Evolutionary conservation across 345 rosid genomes (phyloP).

Genomic region (Fremontodendron californicum): DNA sequence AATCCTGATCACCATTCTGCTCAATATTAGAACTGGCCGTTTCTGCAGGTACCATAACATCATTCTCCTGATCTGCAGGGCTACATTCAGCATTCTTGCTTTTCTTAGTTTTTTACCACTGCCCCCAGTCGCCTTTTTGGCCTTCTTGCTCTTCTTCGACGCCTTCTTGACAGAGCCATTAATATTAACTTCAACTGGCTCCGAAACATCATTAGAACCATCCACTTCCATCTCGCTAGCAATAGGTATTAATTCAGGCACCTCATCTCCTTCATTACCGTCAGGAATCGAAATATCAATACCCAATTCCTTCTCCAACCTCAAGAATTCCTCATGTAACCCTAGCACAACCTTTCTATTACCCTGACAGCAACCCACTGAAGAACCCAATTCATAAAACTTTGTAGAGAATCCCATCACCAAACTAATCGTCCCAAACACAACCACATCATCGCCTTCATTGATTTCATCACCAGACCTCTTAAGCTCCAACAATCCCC

Average conservation of each 20-base stretch:
- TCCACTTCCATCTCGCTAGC: conserved; percentile 23
- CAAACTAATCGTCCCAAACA: too few species aligned
- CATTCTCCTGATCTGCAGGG: conserved; percentile 21
- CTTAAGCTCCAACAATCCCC: conserved; percentile 46
- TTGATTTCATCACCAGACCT: conserved; percentile 36
- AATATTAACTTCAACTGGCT: conserved; percentile 21
- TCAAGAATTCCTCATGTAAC: conserved; percentile 58
- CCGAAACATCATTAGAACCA: conserved; percentile 13
- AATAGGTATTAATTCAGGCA: conserved; percentile 55
- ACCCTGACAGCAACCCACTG: conserved; percentile 69
- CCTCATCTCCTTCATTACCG: conserved; percentile 27
- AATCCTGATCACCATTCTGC: conserved; percentile 14
- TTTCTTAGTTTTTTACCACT: conserved; percentile 34
- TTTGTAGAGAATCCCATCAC: too few species aligned
- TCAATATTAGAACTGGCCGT: conserved; percentile 22
- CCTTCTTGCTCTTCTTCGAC: conserved; percentile 49
- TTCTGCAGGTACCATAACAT: conserved; percentile 10
- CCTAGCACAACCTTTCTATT: conserved; percentile 69
- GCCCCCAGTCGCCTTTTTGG: conserved; percentile 30
- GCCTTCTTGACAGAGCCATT: conserved; percentile 30
- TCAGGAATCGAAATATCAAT: conserved; percentile 41
- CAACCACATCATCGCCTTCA: conserved; percentile 44
- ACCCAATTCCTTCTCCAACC: conserved; percentile 71
- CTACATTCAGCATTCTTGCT: conserved; percentile 26
- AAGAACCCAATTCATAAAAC: too few species aligned